Evolutionary conservation across 2,329 filamentous ascomycete species (phyloP).

Genomic region (Cercospora zeina): DNA sequence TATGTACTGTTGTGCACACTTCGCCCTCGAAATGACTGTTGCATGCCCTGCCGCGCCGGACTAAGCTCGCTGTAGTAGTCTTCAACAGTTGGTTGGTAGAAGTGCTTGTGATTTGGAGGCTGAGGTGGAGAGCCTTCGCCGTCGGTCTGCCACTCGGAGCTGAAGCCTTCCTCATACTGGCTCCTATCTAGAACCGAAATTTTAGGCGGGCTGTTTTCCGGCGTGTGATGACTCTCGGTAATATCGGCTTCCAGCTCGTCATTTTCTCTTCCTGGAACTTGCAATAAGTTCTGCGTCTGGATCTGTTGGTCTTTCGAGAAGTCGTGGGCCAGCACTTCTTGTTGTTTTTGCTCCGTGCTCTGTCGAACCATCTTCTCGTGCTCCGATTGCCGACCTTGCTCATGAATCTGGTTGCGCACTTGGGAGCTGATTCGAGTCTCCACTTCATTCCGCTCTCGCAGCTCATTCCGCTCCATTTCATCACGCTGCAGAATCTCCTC

Average conservation of each 20-base stretch:
- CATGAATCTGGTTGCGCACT: not conserved
- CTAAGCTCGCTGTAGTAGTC: conserved; percentile 41
- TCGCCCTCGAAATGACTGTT: conserved; percentile 19
- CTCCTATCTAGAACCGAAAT: conserved; percentile 22
- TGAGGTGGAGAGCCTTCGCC: conserved; percentile 33
- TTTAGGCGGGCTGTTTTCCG: conserved; percentile 34
- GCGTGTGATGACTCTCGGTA: conserved; percentile 36
- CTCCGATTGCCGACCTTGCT: not conserved
- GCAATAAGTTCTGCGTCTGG: conserved; percentile 11
- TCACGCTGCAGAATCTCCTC: conserved; percentile 4
- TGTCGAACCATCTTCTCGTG: not conserved
- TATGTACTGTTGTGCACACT: conserved; percentile 13
- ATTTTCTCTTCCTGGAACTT: conserved; percentile 18
- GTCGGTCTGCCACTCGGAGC: conserved; percentile 38
- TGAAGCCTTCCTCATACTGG: conserved; percentile 28
- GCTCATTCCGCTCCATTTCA: not conserved
- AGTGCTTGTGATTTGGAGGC: conserved; percentile 33
- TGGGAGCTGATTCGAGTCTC: not conserved
- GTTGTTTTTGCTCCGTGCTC: not conserved
- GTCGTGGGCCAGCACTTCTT: not conserved
- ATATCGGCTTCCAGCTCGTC: conserved; percentile 21
- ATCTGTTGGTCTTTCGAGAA: conserved; percentile 7
- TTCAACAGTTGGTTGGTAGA: conserved; percentile 41
- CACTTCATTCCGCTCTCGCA: conserved; percentile 11
- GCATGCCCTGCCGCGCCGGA: conserved; percentile 29